Evolutionary conservation across 805 yeast genomes (phyloP), one percentile per base, ranked within the genome.

Genomic region (Cyberlindnera euphorbiae): DNA sequence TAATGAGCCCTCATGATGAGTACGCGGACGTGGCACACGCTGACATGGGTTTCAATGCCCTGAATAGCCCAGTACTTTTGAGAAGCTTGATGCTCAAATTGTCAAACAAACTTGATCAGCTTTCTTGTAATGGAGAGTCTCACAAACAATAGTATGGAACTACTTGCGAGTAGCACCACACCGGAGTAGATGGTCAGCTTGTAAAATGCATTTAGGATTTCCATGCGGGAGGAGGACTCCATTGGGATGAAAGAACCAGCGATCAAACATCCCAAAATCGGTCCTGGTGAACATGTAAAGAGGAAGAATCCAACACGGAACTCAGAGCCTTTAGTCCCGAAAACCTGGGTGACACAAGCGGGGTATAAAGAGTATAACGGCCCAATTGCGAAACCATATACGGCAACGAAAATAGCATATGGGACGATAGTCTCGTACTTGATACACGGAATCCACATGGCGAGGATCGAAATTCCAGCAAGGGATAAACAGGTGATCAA

Each of bases 191-290:
- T 30, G 3, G 39, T 31, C 12, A 50, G 31, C 21, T 46, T 47
- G 16, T 38, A 38, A 26, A 32, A 50, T 8, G 47, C 28, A 16
- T 40, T 10, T n/a, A 50, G 10, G 13, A 47, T 30, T 17, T 28
- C 38, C 9, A 30, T 11, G 1, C 29, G 30, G 9, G 32, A n/a
- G 1, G 41, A 32, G 4, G 39, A 29, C 4, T 40, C 43, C 12
- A 18, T 24, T 0, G 52, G 52, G 13, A 50, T 49, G 41, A 50
- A 50, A 5, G 49, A 43, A 3, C 55, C 55, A 17, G 52, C 48
- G 16, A 50, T 49, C 17, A 50, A 9, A 31, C 49, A 44, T 2
- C 55, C 55, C 5, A 50, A 17, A 8, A 50, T 39, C 1, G 55
- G 53, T 2, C 52, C 55, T 5, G 53, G 55, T 4, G 47, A 27